Evolutionary conservation across 73 alveolate species (phyloP).

Genomic region (Effrenium voratum): DNA sequence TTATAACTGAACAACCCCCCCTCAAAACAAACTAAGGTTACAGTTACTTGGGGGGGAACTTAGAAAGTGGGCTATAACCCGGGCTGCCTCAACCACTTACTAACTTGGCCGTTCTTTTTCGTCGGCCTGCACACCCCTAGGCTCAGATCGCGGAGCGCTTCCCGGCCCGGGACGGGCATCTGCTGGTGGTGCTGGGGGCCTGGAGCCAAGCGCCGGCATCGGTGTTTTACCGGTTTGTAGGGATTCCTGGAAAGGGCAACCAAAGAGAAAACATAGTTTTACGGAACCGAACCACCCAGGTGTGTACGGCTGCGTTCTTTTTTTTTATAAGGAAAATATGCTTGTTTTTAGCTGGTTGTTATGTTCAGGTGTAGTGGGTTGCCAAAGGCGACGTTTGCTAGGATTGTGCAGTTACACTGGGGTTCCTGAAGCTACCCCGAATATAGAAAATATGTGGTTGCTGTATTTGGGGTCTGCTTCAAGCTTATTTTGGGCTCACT

Average conservation of each 20-base stretch:
- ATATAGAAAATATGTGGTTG: too few species aligned
- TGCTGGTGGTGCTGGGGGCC: constrained; percentile 26
- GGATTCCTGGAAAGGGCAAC: not conserved
- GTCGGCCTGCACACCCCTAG: not conserved
- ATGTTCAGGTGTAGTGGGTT: too few species aligned
- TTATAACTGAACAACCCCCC: too few species aligned
- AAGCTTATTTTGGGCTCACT: too few species aligned
- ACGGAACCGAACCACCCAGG: not conserved
- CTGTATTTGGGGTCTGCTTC: too few species aligned
- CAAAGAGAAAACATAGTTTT: too few species aligned
- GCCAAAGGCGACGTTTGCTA: too few species aligned
- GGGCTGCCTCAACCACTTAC: not conserved
- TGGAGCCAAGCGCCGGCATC: not conserved
- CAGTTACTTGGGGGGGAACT: too few species aligned
- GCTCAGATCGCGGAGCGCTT: constrained; percentile 37
- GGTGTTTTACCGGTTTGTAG: not conserved
- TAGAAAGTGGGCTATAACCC: not conserved
- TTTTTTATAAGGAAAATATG: not conserved
- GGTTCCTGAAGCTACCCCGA: too few species aligned
- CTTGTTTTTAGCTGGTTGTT: not conserved
- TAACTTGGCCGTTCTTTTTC: not conserved
- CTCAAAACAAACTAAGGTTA: too few species aligned
- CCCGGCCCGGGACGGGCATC: not conserved
- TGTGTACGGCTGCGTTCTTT: not conserved
- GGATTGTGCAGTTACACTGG: too few species aligned